Percentiles rank a stretch among this genome's conserved stretches.
Evolutionary conservation across 75 land plant genomes (phyloP).

Genomic region (Cunninghamia lanceolata): DNA sequence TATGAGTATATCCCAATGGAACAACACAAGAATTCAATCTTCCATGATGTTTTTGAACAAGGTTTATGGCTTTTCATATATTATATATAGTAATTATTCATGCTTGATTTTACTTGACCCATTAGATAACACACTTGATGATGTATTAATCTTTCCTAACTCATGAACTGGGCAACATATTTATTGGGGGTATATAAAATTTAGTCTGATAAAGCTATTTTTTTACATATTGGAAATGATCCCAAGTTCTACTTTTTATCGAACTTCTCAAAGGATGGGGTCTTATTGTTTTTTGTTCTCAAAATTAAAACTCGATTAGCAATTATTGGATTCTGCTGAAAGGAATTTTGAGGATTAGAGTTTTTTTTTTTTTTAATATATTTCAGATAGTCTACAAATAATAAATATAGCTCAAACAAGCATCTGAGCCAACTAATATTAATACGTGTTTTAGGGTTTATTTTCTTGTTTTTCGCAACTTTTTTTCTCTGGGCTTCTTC

Average conservation of each 20-base stretch:
- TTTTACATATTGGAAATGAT: background rate
- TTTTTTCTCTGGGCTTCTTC: no score
- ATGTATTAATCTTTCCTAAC: no score
- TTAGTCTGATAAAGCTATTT: background rate
- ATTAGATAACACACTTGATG: background rate
- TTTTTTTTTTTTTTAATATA: no score
- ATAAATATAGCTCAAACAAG: no score
- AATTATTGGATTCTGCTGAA: background rate
- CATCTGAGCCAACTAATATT: no score
- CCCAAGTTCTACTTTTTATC: background rate
- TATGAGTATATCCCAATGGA: background rate
- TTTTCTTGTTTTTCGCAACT: no score
- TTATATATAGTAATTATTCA: background rate
- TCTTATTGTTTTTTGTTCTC: background rate
- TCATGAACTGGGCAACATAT: background rate
- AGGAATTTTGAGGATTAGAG: no score
- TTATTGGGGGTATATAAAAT: background rate
- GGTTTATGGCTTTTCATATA: background rate
- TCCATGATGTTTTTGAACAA: background rate
- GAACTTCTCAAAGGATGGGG: background rate
- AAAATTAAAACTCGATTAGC: background rate
- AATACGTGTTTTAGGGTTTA: no score
- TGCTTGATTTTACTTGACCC: background rate
- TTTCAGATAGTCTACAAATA: no score
- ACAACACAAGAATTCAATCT: background rate